Percentiles rank a stretch among this genome's conserved stretches.
phyloP scores from a whole-genome alignment of 2,329 filamentous ascomycete species.

The Penicillium digitatum region DNA sequence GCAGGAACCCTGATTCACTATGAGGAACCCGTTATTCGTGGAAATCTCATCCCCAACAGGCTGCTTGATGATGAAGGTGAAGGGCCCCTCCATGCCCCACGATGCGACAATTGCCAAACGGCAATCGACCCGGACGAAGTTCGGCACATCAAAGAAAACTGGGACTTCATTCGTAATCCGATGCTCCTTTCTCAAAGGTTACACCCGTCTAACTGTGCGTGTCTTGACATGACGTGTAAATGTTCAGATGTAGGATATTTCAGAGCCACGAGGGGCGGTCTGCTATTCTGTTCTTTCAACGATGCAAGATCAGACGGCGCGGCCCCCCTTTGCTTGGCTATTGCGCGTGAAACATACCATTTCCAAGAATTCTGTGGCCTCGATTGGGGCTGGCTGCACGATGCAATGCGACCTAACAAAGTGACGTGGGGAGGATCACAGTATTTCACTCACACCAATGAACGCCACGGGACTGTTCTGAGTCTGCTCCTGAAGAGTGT shows the following conservation, averaged over 20 bases:
- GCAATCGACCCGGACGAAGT: not conserved
- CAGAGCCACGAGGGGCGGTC: not conserved
- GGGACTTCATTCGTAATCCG: not conserved
- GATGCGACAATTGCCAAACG: slow-evolving; percentile 32
- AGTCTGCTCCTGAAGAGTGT: slow-evolving; percentile 36
- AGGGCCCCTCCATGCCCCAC: not conserved
- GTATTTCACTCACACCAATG: slow-evolving; percentile 28
- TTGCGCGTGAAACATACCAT: slow-evolving; percentile 30
- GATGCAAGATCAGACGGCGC: not conserved
- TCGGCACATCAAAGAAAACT: not conserved
- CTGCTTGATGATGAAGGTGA: slow-evolving; percentile 5
- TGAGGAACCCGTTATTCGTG: slow-evolving; percentile 37
- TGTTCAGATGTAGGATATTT: not conserved
- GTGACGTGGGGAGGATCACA: not conserved
- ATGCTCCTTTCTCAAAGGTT: not conserved
- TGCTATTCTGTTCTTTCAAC: slow-evolving; percentile 13
- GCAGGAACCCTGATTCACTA: slow-evolving; percentile 26
- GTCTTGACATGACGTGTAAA: not conserved
- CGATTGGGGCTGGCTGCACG: slow-evolving; percentile 36
- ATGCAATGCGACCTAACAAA: slow-evolving; percentile 28
- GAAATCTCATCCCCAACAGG: slow-evolving; percentile 25
- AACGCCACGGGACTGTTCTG: slow-evolving; percentile 32
- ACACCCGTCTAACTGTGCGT: not conserved
- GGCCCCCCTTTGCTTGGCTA: slow-evolving; percentile 23
- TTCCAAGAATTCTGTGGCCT: slow-evolving; percentile 27